Percentiles rank a stretch among this genome's conserved stretches.
Evolutionary conservation across 2,329 filamentous ascomycete genomes (phyloP).

Genomic region (Catunica adiposa): DNA sequence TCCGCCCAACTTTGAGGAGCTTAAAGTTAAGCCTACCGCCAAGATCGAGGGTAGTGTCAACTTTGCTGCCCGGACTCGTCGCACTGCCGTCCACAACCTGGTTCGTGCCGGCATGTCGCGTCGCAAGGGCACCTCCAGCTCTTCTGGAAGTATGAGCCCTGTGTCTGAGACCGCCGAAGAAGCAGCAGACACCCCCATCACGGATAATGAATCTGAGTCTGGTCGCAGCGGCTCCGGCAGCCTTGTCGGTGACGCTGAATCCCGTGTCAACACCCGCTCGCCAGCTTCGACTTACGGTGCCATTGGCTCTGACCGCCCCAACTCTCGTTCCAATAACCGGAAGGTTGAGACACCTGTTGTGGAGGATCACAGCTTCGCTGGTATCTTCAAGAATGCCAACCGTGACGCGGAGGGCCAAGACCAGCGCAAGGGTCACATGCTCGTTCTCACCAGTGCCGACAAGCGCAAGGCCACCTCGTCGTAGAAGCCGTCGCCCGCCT

Average conservation of each 20-base stretch:
- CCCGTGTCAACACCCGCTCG: slow-evolving; percentile 52
- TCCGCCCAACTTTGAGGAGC: slow-evolving; percentile 80
- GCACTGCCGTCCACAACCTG: slow-evolving; percentile 79
- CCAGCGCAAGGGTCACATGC: slow-evolving; percentile 68
- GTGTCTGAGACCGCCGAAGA: slow-evolving; percentile 64
- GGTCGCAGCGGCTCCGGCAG: slow-evolving; percentile 62
- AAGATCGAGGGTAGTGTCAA: slow-evolving; percentile 96
- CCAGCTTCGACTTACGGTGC: slow-evolving; percentile 59
- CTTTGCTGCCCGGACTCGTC: slow-evolving; percentile 82
- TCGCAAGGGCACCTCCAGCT: slow-evolving; percentile 57
- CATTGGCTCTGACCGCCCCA: slow-evolving; percentile 74
- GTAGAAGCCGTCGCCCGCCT: slow-evolving; percentile 1
- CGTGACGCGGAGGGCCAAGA: slow-evolving; percentile 36
- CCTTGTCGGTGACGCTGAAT: slow-evolving; percentile 55
- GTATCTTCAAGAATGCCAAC: slow-evolving; percentile 45
- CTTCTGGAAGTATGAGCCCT: slow-evolving; percentile 66
- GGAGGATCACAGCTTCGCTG: slow-evolving; percentile 45
- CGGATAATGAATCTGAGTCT: slow-evolving; percentile 59
- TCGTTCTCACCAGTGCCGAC: slow-evolving; percentile 75
- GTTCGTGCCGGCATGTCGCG: slow-evolving; percentile 80
- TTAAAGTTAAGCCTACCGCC: slow-evolving; percentile 73
- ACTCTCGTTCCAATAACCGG: slow-evolving; percentile 42
- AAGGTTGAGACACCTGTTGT: slow-evolving; percentile 30
- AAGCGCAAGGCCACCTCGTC: slow-evolving; percentile 51
- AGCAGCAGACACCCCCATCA: slow-evolving; percentile 40